Evolutionary conservation across 768 basidiomycete genomes (phyloP).

Genomic region (Kwoniella pini): DNA sequence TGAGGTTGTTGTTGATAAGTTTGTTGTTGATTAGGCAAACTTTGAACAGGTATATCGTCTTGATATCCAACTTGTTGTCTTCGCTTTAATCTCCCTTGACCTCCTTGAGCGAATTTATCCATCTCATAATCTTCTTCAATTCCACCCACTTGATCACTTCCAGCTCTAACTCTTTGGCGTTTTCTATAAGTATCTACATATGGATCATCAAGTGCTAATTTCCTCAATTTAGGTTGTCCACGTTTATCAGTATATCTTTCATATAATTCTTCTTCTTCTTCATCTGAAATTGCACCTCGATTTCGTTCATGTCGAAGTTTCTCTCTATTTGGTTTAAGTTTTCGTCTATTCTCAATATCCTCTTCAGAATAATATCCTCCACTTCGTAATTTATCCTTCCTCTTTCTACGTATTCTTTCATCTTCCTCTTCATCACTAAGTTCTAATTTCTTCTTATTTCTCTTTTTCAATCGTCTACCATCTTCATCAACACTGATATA

Average conservation of each 20-base stretch:
- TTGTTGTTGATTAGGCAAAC: not conserved
- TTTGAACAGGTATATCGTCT: not conserved
- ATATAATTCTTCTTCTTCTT: conserved; percentile 9
- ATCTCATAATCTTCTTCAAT: conserved; percentile 13
- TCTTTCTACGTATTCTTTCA: not conserved
- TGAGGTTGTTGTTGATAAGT: not conserved
- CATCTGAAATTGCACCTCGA: not conserved
- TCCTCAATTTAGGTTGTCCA: conserved; percentile 8
- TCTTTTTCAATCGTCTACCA: not conserved
- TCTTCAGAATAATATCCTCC: conserved; percentile 8
- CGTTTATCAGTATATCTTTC: conserved; percentile 7
- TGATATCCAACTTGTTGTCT: not conserved
- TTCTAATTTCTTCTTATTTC: conserved; percentile 4
- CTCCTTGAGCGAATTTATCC: conserved; percentile 1
- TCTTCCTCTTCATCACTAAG: conserved; percentile 6
- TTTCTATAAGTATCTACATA: conserved; percentile 4
- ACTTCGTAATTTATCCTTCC: not conserved
- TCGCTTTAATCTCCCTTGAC: not conserved
- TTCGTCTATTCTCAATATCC: not conserved
- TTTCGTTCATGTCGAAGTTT: not conserved
- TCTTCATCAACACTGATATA: conserved; percentile 3
- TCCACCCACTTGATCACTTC: not conserved
- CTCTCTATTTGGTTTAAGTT: not conserved
- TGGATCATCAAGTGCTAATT: conserved; percentile 4
- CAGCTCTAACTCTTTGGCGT: not conserved